Conservation (phyloP, 306 rosid genomes). For the Glycyrrhiza uralensis region DNA sequence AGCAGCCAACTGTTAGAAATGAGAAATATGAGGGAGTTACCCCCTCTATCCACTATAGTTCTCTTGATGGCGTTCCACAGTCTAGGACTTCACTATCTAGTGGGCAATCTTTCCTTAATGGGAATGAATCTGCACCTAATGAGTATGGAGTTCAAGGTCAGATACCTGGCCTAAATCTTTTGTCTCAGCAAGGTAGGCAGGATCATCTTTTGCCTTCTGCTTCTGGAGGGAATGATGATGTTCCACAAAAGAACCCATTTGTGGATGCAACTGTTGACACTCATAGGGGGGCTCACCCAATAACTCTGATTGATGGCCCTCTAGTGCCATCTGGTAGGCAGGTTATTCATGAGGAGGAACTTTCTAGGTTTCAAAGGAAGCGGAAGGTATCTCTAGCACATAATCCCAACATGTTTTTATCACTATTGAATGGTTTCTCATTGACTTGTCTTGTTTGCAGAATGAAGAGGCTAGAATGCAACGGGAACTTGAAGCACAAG, state of each 20-base stretch:
- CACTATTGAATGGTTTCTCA: conserved; percentile 16
- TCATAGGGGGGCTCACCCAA: conserved; percentile 41
- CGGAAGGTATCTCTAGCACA: conserved; percentile 47
- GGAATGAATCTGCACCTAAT: conserved; percentile 43
- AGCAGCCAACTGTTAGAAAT: conserved; percentile 60
- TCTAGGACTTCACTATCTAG: conserved; percentile 40
- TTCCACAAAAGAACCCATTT: conserved; percentile 33
- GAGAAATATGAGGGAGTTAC: conserved; percentile 47
- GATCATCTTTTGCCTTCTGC: conserved; percentile 43
- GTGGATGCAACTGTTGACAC: conserved; percentile 37
- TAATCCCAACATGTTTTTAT: conserved; percentile 4
- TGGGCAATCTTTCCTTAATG: conserved; percentile 32
- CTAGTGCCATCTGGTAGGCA: conserved; percentile 40
- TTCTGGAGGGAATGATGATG: conserved; percentile 37
- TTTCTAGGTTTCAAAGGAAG: conserved; percentile 53
- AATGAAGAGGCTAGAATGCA: conserved; percentile 63
- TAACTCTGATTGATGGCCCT: conserved; percentile 41
- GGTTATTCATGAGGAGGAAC: conserved; percentile 48
- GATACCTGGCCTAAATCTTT: conserved; percentile 40
- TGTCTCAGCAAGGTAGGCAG: conserved; percentile 50
- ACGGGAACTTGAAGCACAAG: conserved; percentile 73
- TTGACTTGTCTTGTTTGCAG: conserved; percentile 34
- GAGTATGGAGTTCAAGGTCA: conserved; percentile 53
- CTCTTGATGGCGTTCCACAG: conserved; percentile 40
- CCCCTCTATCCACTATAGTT: conserved; percentile 43